Evolutionary conservation across 2,329 filamentous ascomycete genomes (phyloP).

Genomic region (Monascus ruber): DNA sequence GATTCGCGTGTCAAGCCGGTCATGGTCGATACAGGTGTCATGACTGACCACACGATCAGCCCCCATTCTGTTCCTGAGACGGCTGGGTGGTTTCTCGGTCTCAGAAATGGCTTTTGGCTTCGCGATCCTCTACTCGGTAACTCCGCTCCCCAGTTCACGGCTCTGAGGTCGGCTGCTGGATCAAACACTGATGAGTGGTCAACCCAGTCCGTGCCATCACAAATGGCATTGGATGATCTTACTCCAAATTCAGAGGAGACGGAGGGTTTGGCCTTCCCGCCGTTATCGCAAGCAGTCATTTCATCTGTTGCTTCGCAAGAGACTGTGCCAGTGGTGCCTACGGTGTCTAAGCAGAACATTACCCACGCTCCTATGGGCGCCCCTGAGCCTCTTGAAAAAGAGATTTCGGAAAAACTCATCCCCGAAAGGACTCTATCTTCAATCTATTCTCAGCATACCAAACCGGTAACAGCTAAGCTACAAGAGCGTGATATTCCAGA

Average conservation of each 20-base stretch:
- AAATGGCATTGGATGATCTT: conserved; percentile 30
- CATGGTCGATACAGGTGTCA: conserved; percentile 51
- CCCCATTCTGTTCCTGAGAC: conserved; percentile 19
- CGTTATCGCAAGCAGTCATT: conserved; percentile 14
- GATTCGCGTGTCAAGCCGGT: conserved; percentile 14
- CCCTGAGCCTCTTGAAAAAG: not conserved
- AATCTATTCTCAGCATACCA: conserved; percentile 20
- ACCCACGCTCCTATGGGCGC: not conserved
- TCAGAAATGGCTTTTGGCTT: conserved; percentile 5
- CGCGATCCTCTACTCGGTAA: too few species aligned
- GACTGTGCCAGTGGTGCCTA: conserved; percentile 32
- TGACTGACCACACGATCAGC: conserved; percentile 47
- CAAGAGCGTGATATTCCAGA: not conserved
- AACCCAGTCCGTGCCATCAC: conserved; percentile 21
- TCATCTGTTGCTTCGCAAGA: conserved; percentile 23
- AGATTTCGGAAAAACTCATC: conserved; percentile 5
- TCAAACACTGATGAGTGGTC: not conserved
- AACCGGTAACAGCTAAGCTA: conserved; percentile 8
- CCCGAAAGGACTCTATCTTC: conserved; percentile 21
- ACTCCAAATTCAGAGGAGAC: conserved; percentile 6
- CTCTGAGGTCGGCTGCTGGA: too few species aligned
- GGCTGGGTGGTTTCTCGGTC: conserved; percentile 3
- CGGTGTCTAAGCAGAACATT: conserved; percentile 25
- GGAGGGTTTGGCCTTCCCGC: conserved; percentile 8
- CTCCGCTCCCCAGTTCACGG: too few species aligned